Percentiles rank a stretch among this genome's conserved stretches.
Evolutionary conservation across 2,329 filamentous ascomycete genomes (phyloP).

Genomic region (Cladobotryum protrusum): DNA sequence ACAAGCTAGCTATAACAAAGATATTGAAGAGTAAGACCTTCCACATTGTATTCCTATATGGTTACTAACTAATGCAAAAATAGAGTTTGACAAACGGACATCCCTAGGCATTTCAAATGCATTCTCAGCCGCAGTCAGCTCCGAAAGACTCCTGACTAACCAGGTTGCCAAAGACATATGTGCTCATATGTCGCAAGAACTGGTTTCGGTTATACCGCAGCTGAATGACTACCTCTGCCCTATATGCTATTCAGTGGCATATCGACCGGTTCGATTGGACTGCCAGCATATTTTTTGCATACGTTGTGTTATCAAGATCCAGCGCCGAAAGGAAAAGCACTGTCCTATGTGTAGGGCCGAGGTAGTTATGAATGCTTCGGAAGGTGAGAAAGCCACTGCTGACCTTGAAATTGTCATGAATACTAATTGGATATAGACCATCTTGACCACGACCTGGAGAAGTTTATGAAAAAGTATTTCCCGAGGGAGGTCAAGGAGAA

Average conservation of each 20-base stretch:
- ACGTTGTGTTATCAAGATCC: constrained; percentile 73
- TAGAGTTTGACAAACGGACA: constrained; percentile 83
- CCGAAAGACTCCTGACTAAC: constrained; percentile 56
- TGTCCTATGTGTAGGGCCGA: constrained; percentile 73
- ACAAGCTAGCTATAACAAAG: constrained; percentile 69
- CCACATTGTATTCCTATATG: not conserved
- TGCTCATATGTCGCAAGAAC: constrained; percentile 63
- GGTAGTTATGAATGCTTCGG: constrained; percentile 64
- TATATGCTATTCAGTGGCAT: constrained; percentile 73
- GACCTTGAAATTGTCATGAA: not conserved
- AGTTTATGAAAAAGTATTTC: constrained; percentile 70
- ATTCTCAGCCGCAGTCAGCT: constrained; percentile 54
- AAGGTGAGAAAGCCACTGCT: constrained; percentile 37
- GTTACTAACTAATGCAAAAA: constrained; percentile 20
- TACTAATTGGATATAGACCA: constrained; percentile 42
- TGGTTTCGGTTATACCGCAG: constrained; percentile 70
- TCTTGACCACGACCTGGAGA: constrained; percentile 61
- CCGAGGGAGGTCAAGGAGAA: constrained; percentile 63
- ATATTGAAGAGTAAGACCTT: constrained; percentile 68
- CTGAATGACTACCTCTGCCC: constrained; percentile 81
- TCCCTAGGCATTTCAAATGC: constrained; percentile 60
- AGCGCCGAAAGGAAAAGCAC: constrained; percentile 58
- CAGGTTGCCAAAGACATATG: constrained; percentile 70
- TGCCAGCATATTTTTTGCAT: constrained; percentile 81
- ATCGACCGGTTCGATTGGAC: constrained; percentile 68